Evolutionary conservation across 148 eudicot genomes (phyloP).

Genomic region (Heliosperma pusillum): DNA sequence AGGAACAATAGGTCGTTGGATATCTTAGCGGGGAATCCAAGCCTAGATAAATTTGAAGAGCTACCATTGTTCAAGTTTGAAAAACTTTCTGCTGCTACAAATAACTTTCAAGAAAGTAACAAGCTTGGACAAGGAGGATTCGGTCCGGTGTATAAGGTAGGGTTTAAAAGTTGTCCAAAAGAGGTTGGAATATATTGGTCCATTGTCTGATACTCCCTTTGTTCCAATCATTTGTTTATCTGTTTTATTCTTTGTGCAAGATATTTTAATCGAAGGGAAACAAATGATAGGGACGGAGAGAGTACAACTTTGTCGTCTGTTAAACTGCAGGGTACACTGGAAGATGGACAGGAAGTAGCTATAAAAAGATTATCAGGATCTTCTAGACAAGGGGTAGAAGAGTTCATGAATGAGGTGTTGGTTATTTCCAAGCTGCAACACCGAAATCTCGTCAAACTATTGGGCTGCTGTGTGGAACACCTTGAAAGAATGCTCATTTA

Average conservation of each 20-base stretch:
- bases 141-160: conserved; percentile 40
- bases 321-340: conserved; percentile 35
- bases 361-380: conserved; percentile 51
- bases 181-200: neutral
- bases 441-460: conserved; percentile 48
- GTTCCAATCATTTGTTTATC: no score
- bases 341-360: conserved; percentile 41
- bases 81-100: conserved; percentile 29
- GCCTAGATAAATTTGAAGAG: conserved; percentile 15
- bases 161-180: neutral
- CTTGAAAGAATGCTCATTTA: conserved; percentile 45
- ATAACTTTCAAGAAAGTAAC: conserved; percentile 26
- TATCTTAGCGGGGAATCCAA: conserved; percentile 7
- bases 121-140: conserved; percentile 43
- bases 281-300: no score
- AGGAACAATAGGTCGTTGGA: neutral
- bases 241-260: no score
- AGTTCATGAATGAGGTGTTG: conserved; percentile 51
- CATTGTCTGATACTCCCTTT: neutral
- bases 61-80: conserved; percentile 26
- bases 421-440: conserved; percentile 57
- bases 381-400: conserved; percentile 46
- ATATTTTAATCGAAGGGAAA: no score
- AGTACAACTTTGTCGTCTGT: neutral
- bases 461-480: conserved; percentile 46